These are phyloP conservation scores for Panicum virgatum DNA, from an alignment of 202 grass and related monocot genomes.

Conservation along the genomic window DNA sequence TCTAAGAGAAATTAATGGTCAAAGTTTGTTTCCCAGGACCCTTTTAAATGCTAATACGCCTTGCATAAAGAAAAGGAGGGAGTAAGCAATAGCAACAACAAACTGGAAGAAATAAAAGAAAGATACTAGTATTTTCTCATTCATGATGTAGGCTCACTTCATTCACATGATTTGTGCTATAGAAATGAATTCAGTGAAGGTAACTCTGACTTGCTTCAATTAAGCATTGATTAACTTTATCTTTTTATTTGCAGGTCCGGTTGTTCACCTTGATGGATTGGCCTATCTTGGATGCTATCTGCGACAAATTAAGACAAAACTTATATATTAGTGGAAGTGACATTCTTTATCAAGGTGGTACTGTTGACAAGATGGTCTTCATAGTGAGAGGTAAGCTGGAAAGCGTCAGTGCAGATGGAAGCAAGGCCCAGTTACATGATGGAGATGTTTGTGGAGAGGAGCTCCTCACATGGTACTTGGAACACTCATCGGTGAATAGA, in stretches of 20 bases:
- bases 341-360: conserved; percentile 74
- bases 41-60: neutral
- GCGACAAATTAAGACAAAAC: conserved; percentile 85
- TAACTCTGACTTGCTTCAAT: neutral
- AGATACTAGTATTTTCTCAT: neutral
- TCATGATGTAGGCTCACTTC: conserved; percentile 8
- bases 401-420: conserved; percentile 79
- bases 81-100: neutral
- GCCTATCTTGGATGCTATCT: conserved; percentile 90
- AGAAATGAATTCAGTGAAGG: neutral
- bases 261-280: conserved; percentile 88
- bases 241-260: conserved; percentile 61
- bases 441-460: conserved; percentile 98
- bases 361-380: conserved; percentile 95
- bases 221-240: neutral
- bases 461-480: conserved; percentile 92
- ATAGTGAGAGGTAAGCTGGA: conserved; percentile 92
- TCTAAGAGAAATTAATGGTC: neutral
- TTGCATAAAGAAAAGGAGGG: neutral
- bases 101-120: neutral
- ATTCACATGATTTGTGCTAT: conserved; percentile 6
- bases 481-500: conserved; percentile 70
- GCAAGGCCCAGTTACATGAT: conserved; percentile 64
- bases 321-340: conserved; percentile 84
- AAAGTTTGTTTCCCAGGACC: neutral